Evolutionary conservation across 345 rosid genomes (phyloP).

Genomic region (Eucalyptus coolabah): DNA sequence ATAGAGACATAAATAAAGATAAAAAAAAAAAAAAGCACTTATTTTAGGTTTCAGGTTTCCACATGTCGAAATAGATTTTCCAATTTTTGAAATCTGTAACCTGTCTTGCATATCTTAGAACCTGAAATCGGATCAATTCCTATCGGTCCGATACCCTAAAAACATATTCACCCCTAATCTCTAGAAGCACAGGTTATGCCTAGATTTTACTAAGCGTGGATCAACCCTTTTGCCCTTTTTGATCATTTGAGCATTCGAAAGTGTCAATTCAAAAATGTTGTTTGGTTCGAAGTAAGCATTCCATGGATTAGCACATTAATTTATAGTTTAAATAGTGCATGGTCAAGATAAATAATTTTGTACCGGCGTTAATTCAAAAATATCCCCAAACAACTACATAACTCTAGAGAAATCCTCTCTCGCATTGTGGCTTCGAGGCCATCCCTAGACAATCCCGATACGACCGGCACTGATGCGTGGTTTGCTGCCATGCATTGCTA

Average conservation of each 20-base stretch:
- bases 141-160: rapidly evolving
- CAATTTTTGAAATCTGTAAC: rapidly evolving
- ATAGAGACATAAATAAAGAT: no score
- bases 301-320: not conserved
- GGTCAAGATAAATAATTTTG: not conserved
- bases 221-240: not conserved
- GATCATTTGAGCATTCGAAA: not conserved
- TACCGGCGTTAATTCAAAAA: not conserved
- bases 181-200: not conserved
- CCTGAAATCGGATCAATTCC: no score
- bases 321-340: not conserved
- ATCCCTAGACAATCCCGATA: not conserved
- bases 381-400: not conserved
- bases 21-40: no score
- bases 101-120: rapidly evolving
- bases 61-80: rapidly evolving
- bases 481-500: not conserved
- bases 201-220: not conserved
- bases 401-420: not conserved
- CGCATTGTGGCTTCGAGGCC: not conserved
- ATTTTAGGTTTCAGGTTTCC: rapidly evolving
- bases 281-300: not conserved
- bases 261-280: not conserved
- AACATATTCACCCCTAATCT: no score
- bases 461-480: rapidly evolving